Evolutionary conservation across 805 yeast genomes (phyloP).

Genomic region (Torulaspora indica): DNA sequence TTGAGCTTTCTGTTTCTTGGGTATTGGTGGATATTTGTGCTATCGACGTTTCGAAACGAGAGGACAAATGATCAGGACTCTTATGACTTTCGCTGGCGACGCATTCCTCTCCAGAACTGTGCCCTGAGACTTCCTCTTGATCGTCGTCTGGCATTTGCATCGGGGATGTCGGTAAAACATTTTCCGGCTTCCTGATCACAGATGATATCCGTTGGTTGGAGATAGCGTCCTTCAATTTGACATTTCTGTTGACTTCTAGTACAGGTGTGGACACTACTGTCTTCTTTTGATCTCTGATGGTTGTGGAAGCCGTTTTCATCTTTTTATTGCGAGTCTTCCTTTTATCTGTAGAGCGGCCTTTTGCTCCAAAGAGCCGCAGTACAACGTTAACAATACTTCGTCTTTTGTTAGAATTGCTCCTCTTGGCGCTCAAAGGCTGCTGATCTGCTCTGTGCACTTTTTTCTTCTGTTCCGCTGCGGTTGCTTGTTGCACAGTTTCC

Average conservation of each 20-base stretch:
- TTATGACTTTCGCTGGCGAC: neutral
- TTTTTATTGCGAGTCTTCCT: neutral
- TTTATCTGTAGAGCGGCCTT: constrained; percentile 8
- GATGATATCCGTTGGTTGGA: constrained; percentile 20
- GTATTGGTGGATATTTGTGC: neutral
- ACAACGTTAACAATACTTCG: constrained; percentile 18
- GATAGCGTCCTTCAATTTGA: neutral
- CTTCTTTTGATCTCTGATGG: neutral
- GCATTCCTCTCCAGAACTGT: neutral
- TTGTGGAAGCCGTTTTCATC: neutral
- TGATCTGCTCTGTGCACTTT: neutral
- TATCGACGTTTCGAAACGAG: neutral
- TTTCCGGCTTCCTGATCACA: constrained; percentile 11
- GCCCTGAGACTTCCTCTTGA: neutral
- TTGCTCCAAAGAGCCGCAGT: constrained; percentile 19
- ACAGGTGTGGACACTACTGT: neutral
- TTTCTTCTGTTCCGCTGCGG: neutral
- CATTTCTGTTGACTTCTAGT: neutral
- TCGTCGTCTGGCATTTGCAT: neutral
- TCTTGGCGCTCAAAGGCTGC: neutral
- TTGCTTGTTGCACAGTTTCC: neutral
- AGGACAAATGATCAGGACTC: neutral
- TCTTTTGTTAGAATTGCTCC: constrained; percentile 13
- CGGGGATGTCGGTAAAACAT: neutral
- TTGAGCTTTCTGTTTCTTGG: neutral